A percentile compares a stretch with the other conserved stretches of the same genome.
Conservation (phyloP, 352 stramenopile genomes). For the Thalassiosira hispida region DNA sequence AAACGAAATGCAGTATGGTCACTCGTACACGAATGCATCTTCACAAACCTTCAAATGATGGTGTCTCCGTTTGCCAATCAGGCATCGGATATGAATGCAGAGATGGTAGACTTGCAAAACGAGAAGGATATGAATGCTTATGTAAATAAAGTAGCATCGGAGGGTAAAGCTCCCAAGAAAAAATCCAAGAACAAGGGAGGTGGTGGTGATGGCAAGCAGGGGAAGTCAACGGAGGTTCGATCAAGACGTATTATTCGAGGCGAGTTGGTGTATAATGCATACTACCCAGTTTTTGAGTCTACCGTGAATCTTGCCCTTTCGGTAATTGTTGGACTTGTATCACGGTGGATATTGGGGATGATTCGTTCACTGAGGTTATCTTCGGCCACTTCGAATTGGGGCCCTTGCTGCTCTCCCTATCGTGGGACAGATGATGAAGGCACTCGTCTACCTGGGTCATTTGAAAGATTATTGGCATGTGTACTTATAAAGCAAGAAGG, state of each 20-base stretch:
- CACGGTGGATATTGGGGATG: slow-evolving; percentile 40
- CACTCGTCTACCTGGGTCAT: slow-evolving; percentile 18
- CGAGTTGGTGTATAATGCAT: slow-evolving; percentile 24
- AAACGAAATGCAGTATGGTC: slow-evolving; percentile 12
- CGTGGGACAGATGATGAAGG: slow-evolving; percentile 22
- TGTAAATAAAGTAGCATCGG: not conserved
- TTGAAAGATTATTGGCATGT: slow-evolving; percentile 49
- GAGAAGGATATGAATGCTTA: slow-evolving; percentile 32
- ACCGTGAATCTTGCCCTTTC: slow-evolving; percentile 29
- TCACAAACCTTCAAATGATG: slow-evolving; percentile 43
- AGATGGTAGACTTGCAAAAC: slow-evolving; percentile 44
- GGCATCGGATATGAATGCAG: slow-evolving; percentile 32
- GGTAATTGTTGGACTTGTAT: slow-evolving; percentile 17
- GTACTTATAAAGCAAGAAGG: slow-evolving; percentile 47
- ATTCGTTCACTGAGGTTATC: slow-evolving; percentile 40
- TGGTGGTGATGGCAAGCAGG: not conserved
- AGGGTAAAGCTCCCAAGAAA: slow-evolving; percentile 8
- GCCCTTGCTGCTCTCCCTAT: slow-evolving; percentile 43
- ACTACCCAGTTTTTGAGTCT: slow-evolving; percentile 34
- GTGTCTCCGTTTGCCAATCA: slow-evolving; percentile 24
- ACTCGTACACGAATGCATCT: slow-evolving; percentile 30
- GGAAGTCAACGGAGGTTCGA: slow-evolving; percentile 28
- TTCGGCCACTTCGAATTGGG: slow-evolving; percentile 1
- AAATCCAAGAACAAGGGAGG: slow-evolving; percentile 7
- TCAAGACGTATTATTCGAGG: slow-evolving; percentile 27